Evolutionary conservation across 1,139 yeast species (phyloP).

Genomic region (Yamadazyma buinensis): DNA sequence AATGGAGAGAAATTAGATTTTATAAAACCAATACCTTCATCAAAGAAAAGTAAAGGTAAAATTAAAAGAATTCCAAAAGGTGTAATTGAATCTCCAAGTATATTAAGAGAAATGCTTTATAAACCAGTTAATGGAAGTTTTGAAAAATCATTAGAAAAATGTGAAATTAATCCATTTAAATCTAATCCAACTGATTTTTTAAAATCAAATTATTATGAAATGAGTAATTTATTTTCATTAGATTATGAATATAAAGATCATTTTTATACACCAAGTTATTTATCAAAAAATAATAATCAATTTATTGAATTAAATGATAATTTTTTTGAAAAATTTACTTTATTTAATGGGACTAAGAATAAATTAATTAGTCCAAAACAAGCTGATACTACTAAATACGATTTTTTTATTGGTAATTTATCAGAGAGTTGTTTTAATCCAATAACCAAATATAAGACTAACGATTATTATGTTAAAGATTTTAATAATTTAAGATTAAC

Average conservation of each 20-base stretch:
- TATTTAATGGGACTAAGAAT: constrained; percentile 17
- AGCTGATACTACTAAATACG: constrained; percentile 25
- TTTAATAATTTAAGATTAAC: constrained; percentile 32
- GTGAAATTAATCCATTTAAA: constrained; percentile 32
- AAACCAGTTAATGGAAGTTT: not conserved
- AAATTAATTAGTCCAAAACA: constrained; percentile 19
- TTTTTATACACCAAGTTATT: constrained; percentile 34
- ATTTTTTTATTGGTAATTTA: constrained; percentile 31
- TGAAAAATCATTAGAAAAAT: constrained; percentile 17
- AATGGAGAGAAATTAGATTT: constrained; percentile 14
- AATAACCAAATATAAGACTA: constrained; percentile 17
- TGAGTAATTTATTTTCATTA: constrained; percentile 37
- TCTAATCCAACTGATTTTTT: constrained; percentile 15
- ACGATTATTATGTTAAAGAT: constrained; percentile 30
- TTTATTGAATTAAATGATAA: constrained; percentile 28
- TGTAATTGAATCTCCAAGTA: not conserved
- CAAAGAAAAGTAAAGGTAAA: not conserved
- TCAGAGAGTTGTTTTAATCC: constrained; percentile 18
- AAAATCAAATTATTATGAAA: constrained; percentile 31
- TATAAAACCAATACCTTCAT: not conserved
- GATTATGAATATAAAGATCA: constrained; percentile 32
- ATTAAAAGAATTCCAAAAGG: not conserved
- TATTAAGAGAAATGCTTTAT: no score
- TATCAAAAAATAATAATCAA: constrained; percentile 21
- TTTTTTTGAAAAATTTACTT: constrained; percentile 28